phyloP scores from a whole-genome alignment of 768 basidiomycete genomes.

The Mycena rosella region DNA sequence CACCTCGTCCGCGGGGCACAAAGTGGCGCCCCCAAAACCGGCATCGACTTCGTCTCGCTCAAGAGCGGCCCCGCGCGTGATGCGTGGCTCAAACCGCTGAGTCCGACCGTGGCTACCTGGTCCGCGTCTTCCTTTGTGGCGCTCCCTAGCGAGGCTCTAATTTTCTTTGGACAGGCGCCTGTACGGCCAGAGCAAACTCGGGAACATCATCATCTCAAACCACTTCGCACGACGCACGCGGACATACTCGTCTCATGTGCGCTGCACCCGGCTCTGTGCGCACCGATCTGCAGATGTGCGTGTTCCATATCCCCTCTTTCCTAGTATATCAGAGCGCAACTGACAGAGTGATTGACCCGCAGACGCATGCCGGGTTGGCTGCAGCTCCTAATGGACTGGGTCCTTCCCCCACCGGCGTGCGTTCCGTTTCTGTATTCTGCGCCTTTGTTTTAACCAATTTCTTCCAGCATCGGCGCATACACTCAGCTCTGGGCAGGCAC shows the following conservation, averaged over 20 bases:
- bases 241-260: conserved; percentile 44
- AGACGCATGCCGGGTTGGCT: not conserved
- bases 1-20: conserved; percentile 30
- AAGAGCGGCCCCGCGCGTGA: conserved; percentile 6
- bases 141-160: no score
- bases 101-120: not conserved
- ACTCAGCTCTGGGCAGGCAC: conserved; percentile 27
- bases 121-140: not conserved
- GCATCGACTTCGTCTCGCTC: conserved; percentile 2
- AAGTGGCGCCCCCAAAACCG: not conserved
- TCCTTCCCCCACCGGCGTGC: not conserved
- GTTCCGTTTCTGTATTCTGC: not conserved
- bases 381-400: not conserved
- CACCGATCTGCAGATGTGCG: conserved; percentile 27
- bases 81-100: conserved; percentile 1
- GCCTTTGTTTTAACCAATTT: not conserved
- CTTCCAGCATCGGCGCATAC: not conserved
- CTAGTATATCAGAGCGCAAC: no score
- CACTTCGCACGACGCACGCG: conserved; percentile 44
- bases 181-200: conserved; percentile 36
- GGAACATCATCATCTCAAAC: conserved; percentile 37
- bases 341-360: not conserved
- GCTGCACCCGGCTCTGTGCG: conserved; percentile 42
- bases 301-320: not conserved
- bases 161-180: not conserved